Conservation (phyloP, 768 basidiomycete species). For the Suillus subalutaceus region DNA sequence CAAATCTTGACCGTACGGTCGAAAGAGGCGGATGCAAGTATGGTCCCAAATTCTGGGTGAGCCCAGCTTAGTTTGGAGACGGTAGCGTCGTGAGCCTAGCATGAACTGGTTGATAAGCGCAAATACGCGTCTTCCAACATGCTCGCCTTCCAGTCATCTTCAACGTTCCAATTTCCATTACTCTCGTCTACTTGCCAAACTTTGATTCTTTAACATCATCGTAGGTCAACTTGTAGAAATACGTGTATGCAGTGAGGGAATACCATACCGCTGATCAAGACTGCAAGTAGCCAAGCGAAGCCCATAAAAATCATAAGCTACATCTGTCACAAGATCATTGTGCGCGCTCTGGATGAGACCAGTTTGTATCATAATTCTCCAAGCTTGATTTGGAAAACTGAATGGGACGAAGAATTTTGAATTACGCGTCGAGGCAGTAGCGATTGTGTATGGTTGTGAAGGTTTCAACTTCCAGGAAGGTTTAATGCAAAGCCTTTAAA, state of each 20-base stretch:
- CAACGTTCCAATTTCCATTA: slow-evolving; percentile 73
- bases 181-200: slow-evolving; percentile 79
- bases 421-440: background rate
- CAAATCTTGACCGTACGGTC: slow-evolving; percentile 93
- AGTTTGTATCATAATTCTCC: slow-evolving; percentile 67
- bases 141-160: slow-evolving; percentile 89
- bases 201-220: slow-evolving; percentile 63
- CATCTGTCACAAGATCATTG: slow-evolving; percentile 81
- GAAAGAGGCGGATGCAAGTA: slow-evolving; percentile 86
- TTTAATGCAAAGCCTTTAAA: slow-evolving; percentile 13
- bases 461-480: background rate
- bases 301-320: slow-evolving; percentile 91
- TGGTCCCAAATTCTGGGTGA: slow-evolving; percentile 88
- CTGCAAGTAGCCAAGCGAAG: slow-evolving; percentile 78
- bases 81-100: slow-evolving; percentile 94
- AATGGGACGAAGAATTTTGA: background rate
- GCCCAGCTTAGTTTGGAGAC: slow-evolving; percentile 87
- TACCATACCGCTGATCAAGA: slow-evolving; percentile 72
- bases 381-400: background rate
- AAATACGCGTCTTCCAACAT: slow-evolving; percentile 1
- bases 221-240: slow-evolving; percentile 15
- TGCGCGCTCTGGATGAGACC: slow-evolving; percentile 80
- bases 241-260: background rate
- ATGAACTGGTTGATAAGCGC: slow-evolving; percentile 9
- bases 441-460: background rate